Conservation (phyloP, 108 stramenopile species). For the Nitzschia inconspicua region DNA sequence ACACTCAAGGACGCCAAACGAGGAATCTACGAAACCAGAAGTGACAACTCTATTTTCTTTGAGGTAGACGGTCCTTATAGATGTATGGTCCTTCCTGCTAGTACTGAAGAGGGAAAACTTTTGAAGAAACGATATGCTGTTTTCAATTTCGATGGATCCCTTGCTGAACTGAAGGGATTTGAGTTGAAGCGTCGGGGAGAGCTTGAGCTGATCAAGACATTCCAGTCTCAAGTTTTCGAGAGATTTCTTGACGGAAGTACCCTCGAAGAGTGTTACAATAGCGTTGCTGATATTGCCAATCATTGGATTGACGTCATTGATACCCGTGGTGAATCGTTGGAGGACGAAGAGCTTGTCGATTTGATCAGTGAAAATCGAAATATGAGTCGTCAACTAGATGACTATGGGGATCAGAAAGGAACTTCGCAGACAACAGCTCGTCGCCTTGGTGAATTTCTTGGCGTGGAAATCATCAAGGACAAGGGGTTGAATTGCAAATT, state of each 20-base stretch:
- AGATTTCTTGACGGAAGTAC: slow-evolving; percentile 89
- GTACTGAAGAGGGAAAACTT: slow-evolving; percentile 98
- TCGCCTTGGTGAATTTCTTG: slow-evolving; percentile 96
- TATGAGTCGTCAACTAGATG: slow-evolving; percentile 96
- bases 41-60: slow-evolving; percentile 99
- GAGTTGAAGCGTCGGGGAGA: slow-evolving; percentile 99
- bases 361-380: slow-evolving; percentile 97
- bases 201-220: slow-evolving; percentile 98
- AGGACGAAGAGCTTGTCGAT: slow-evolving; percentile 94
- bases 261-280: slow-evolving; percentile 89
- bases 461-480: slow-evolving; percentile 97
- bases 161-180: slow-evolving; percentile 99
- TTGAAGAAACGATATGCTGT: slow-evolving; percentile 99
- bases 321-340: slow-evolving; percentile 87
- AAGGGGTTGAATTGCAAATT: slow-evolving; percentile 98
- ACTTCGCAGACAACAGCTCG: slow-evolving; percentile 97
- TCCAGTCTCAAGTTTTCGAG: slow-evolving; percentile 97
- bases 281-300: slow-evolving; percentile 95
- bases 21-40: slow-evolving; percentile 86
- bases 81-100: slow-evolving; percentile 97
- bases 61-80: slow-evolving; percentile 99
- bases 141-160: slow-evolving; percentile 97
- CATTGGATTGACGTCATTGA: slow-evolving; percentile 99
- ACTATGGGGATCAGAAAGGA: slow-evolving; percentile 96
- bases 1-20: slow-evolving; percentile 76